Evolutionary conservation across 1,139 yeast genomes (phyloP).

Genomic region (Suhomyces maxii): DNA sequence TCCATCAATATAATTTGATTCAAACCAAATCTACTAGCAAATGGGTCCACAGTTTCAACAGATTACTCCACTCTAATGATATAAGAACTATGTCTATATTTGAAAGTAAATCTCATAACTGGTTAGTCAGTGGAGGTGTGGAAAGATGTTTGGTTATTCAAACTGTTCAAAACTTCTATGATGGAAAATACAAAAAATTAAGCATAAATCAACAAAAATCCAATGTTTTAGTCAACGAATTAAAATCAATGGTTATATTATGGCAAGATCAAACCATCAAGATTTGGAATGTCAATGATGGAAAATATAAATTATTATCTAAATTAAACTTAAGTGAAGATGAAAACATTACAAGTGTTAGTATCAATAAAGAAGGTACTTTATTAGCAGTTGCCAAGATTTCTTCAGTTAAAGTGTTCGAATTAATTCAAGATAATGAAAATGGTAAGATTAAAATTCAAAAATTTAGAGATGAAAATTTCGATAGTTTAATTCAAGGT

Average conservation of each 20-base stretch:
- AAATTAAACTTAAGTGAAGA: constrained; percentile 72
- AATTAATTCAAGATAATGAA: constrained; percentile 28
- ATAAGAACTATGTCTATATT: constrained; percentile 75
- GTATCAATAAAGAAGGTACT: constrained; percentile 66
- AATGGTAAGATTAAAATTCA: constrained; percentile 46
- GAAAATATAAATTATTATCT: constrained; percentile 53
- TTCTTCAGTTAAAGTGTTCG: constrained; percentile 67
- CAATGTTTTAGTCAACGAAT: constrained; percentile 52
- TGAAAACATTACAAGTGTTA: constrained; percentile 73
- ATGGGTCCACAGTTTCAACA: constrained; percentile 81
- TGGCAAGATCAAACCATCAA: constrained; percentile 86
- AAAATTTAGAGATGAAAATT: constrained; percentile 53
- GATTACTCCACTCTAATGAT: constrained; percentile 87
- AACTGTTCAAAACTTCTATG: constrained; percentile 66
- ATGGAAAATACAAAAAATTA: constrained; percentile 72
- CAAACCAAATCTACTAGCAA: constrained; percentile 37
- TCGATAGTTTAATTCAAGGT: constrained; percentile 52
- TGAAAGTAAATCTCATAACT: constrained; percentile 68
- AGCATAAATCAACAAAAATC: constrained; percentile 64
- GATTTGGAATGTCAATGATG: constrained; percentile 66
- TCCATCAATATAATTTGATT: constrained; percentile 62
- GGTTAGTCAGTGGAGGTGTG: constrained; percentile 86
- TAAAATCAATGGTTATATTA: constrained; percentile 56
- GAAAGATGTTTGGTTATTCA: constrained; percentile 78
- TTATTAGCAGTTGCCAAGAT: constrained; percentile 72